These are phyloP conservation scores for Elsinoe necatrix DNA, from an alignment of 2,329 filamentous ascomycete species.

Conservation along the genomic window DNA sequence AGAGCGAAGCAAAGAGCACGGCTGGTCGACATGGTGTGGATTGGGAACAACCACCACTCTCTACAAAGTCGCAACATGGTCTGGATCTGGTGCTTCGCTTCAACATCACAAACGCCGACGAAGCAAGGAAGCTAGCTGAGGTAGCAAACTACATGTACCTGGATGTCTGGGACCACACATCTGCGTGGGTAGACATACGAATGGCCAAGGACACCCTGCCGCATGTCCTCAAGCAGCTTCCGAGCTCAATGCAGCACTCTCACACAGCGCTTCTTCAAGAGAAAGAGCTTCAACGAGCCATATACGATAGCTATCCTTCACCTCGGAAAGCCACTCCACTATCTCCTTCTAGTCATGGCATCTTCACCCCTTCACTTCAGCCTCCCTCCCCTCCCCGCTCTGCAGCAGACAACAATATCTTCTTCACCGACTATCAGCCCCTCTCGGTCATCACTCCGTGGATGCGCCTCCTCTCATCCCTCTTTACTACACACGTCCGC, in stretches of 20 bases:
- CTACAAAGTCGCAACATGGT: slow-evolving; percentile 47
- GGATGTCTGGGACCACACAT: slow-evolving; percentile 82
- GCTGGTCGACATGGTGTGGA: neutral
- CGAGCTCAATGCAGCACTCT: slow-evolving; percentile 59
- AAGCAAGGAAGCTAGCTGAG: slow-evolving; percentile 62
- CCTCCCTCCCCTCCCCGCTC: slow-evolving; percentile 27
- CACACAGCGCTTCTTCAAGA: slow-evolving; percentile 73
- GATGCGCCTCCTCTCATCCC: slow-evolving; percentile 82
- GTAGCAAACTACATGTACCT: slow-evolving; percentile 68
- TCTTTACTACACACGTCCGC: slow-evolving; percentile 75
- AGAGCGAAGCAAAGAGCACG: neutral
- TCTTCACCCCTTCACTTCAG: slow-evolving; percentile 24
- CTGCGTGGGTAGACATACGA: slow-evolving; percentile 76
- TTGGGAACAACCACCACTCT: slow-evolving; percentile 4
- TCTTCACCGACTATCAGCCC: slow-evolving; percentile 89
- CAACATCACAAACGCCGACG: slow-evolving; percentile 60
- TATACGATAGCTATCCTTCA: slow-evolving; percentile 66
- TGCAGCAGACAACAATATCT: slow-evolving; percentile 57
- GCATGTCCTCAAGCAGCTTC: slow-evolving; percentile 71
- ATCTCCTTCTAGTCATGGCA: slow-evolving; percentile 7
- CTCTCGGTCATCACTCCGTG: slow-evolving; percentile 76
- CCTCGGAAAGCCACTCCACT: slow-evolving; percentile 19
- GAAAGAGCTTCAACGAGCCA: slow-evolving; percentile 57
- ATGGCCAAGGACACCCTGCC: slow-evolving; percentile 63
- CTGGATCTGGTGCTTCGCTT: slow-evolving; percentile 86